Conservation (phyloP, 2,329 filamentous ascomycete genomes). For the Neofusicoccum cordaticola region DNA sequence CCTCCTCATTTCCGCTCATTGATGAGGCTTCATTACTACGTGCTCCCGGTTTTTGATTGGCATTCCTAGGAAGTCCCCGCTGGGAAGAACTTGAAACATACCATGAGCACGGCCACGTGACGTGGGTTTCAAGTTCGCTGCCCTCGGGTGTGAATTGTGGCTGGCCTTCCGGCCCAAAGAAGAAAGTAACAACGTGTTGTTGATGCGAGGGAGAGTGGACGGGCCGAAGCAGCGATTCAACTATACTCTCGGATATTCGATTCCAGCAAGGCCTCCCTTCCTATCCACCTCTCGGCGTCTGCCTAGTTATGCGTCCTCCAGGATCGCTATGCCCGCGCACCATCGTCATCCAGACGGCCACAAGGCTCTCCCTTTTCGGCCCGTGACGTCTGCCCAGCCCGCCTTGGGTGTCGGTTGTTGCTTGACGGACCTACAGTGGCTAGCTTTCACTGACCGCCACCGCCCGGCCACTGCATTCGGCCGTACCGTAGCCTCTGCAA, state of each 20-base stretch:
- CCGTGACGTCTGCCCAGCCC: too few species aligned
- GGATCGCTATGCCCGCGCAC: too few species aligned
- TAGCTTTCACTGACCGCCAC: too few species aligned
- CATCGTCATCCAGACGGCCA: too few species aligned
- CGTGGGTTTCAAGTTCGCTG: slow-evolving; percentile 2
- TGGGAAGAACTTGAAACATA: background rate
- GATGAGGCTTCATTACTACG: background rate
- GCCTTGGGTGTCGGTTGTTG: too few species aligned
- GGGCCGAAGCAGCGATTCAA: background rate
- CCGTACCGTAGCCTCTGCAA: background rate
- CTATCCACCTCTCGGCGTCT: too few species aligned
- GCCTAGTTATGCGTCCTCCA: too few species aligned
- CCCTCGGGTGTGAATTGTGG: background rate
- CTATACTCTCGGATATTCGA: background rate
- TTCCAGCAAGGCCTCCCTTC: background rate
- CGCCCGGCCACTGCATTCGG: too few species aligned
- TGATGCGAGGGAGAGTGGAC: background rate
- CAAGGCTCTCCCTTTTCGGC: too few species aligned
- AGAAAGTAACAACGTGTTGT: background rate
- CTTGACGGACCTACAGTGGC: too few species aligned
- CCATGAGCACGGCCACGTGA: background rate
- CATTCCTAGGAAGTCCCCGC: background rate
- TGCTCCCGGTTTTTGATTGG: background rate
- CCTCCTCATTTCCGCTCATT: background rate
- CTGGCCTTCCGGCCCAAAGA: background rate